Evolutionary conservation across 176 grass and related monocot species (phyloP).

Genomic region (Oryza longistaminata): DNA sequence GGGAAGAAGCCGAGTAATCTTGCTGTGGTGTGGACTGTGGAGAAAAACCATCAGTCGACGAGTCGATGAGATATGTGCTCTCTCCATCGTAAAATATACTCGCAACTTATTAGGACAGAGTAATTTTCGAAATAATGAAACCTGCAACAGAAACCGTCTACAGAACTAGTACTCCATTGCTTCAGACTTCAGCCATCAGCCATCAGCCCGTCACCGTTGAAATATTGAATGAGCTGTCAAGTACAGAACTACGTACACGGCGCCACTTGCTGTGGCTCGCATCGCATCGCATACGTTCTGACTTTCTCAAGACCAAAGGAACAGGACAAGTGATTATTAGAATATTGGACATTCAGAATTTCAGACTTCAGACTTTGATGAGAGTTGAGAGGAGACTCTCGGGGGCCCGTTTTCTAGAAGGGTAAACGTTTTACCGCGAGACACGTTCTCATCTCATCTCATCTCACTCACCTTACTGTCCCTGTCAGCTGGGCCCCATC

Average conservation of each 20-base stretch:
- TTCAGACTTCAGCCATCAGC: not conserved
- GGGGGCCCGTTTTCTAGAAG: not conserved
- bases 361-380: too few species aligned
- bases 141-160: not conserved
- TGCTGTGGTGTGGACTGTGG: too few species aligned
- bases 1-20: too few species aligned
- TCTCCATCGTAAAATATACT: too few species aligned
- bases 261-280: not conserved
- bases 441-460: too few species aligned
- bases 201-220: not conserved
- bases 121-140: not conserved
- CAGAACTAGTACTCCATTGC: not conserved
- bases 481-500: not conserved
- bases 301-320: not conserved
- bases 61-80: not conserved
- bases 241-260: not conserved
- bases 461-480: too few species aligned
- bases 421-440: not conserved
- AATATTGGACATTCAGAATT: too few species aligned
- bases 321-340: not conserved
- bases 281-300: not conserved
- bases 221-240: not conserved
- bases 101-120: too few species aligned
- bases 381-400: too few species aligned
- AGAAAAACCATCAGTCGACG: too few species aligned